Conservation (phyloP, 306 rosid genomes). For the Quercus berberidifolia region DNA sequence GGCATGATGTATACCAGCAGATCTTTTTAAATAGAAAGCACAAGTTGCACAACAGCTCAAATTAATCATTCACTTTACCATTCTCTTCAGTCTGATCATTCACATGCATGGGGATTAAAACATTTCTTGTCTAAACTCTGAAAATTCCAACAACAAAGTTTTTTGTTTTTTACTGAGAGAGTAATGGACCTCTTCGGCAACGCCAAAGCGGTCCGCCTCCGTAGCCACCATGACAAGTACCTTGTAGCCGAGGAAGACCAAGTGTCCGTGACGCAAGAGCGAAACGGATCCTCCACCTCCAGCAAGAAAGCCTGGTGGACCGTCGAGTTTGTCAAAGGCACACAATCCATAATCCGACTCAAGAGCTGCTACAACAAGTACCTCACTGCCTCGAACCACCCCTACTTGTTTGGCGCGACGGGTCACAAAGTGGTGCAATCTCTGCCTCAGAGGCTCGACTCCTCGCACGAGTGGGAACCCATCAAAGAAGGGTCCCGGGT, state of each 20-base stretch:
- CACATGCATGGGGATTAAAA: too few species aligned
- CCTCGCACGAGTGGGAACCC: slow-evolving; percentile 94
- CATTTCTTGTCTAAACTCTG: slow-evolving; percentile 8
- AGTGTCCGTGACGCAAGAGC: slow-evolving; percentile 66
- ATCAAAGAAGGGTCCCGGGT: slow-evolving; percentile 49
- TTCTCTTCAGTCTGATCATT: too few species aligned
- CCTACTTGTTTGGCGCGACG: slow-evolving; percentile 73
- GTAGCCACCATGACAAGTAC: slow-evolving; percentile 74
- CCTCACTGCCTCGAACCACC: slow-evolving; percentile 71
- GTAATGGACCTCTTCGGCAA: slow-evolving; percentile 68
- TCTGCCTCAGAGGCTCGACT: slow-evolving; percentile 49
- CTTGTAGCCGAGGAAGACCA: slow-evolving; percentile 86
- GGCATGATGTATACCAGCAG: too few species aligned
- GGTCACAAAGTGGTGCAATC: slow-evolving; percentile 80
- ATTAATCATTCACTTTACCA: too few species aligned
- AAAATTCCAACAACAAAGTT: slow-evolving; percentile 27
- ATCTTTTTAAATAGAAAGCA: too few species aligned
- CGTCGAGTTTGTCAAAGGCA: slow-evolving; percentile 53
- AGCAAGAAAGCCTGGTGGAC: slow-evolving; percentile 53
- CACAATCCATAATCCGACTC: slow-evolving; percentile 63
- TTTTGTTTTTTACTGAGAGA: slow-evolving; percentile 32
- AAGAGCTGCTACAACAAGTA: slow-evolving; percentile 78
- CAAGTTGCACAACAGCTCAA: too few species aligned
- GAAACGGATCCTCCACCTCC: slow-evolving; percentile 53
- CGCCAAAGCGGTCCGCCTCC: slow-evolving; percentile 82